Evolutionary conservation across 2,329 filamentous ascomycete species (phyloP), one percentile per base, ranked within the genome.

Genomic region (Trichoderma harzianum): DNA sequence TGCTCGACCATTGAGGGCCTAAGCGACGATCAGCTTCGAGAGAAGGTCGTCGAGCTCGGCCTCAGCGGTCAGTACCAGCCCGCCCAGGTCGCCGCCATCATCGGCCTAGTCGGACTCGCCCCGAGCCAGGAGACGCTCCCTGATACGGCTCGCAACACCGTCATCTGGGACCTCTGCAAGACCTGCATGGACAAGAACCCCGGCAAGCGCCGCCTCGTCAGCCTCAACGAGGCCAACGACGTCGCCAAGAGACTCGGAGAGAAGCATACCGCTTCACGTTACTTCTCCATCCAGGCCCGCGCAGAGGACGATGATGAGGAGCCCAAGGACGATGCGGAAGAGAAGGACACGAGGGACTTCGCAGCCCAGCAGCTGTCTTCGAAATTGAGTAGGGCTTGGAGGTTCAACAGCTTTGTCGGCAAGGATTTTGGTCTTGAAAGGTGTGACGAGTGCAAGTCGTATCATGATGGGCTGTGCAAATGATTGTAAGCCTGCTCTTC

Each of bases 181-280:
- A 81, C 79, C 0, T 74, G 76, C 16, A 78, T 81, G 76, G 69
- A 76, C 62, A 77, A 76, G 69, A 73, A 80, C 39, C 77, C 79
- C 32, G 80, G 77, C 36, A 83, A 82, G 74, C 84, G 87, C 32
- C 83, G 83, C 3, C 83, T 89, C 18, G 86, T 88, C 64, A 87
- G 84, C 73, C 80, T 89, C 62, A 83, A 85, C 76, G 86, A 89
- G 76, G 87, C 87, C 64, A 89, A 88, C 75, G 87, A 90, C 76
- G 87, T 89, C 74, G 87, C 87, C 57, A 86, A 83, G 77, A 80
- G 87, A 32, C 79, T 89, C 16, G 86, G 86, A 71, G 86, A 89
- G 78, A 85, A 80, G 76, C 83, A 86, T 74, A 76, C 78, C 28
- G 72, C 75, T 5, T 80, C 78, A 10, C 78, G 82, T 7, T 82